Evolutionary conservation across 768 basidiomycete genomes (phyloP).

Genomic region (Coprinopsis sp.): DNA sequence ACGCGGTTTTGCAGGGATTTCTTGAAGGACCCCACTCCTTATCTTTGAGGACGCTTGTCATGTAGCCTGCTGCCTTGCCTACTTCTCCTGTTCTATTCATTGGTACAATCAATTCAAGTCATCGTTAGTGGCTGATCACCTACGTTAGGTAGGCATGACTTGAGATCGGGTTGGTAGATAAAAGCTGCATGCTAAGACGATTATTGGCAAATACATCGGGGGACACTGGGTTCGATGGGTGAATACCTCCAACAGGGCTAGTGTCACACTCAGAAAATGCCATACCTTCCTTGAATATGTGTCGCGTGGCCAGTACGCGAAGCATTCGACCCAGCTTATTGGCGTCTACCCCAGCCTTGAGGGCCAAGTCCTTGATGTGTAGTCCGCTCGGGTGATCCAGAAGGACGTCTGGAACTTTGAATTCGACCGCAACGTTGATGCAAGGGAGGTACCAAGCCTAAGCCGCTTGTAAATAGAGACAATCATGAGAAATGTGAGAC

Average conservation of each 20-base stretch:
- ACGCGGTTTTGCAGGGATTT: conserved; percentile 18
- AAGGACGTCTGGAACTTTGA: conserved; percentile 36
- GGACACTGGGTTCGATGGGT: conserved; percentile 19
- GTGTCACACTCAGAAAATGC: background rate
- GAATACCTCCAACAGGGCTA: background rate
- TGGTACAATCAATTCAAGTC: no score
- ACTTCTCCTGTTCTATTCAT: conserved; percentile 17
- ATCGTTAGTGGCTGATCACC: no score
- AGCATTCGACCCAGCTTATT: conserved; percentile 36
- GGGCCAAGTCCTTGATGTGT: conserved; percentile 28
- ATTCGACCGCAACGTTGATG: conserved; percentile 28
- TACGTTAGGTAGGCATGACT: no score
- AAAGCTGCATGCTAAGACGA: conserved; percentile 31
- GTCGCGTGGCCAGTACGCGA: conserved; percentile 34
- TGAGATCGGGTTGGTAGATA: conserved; percentile 12
- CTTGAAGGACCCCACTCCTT: conserved; percentile 25
- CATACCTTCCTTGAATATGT: conserved; percentile 32
- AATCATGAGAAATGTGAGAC: no score
- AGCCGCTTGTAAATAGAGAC: no score
- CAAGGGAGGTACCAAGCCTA: conserved; percentile 30
- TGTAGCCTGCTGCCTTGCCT: conserved; percentile 18
- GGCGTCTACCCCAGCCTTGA: conserved; percentile 26
- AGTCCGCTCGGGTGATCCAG: conserved; percentile 31
- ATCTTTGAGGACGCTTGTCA: conserved; percentile 34
- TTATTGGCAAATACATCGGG: conserved; percentile 39